These are phyloP conservation scores for Glycyrrhiza uralensis DNA, from an alignment of 306 rosid species.

Conservation along the genomic window DNA sequence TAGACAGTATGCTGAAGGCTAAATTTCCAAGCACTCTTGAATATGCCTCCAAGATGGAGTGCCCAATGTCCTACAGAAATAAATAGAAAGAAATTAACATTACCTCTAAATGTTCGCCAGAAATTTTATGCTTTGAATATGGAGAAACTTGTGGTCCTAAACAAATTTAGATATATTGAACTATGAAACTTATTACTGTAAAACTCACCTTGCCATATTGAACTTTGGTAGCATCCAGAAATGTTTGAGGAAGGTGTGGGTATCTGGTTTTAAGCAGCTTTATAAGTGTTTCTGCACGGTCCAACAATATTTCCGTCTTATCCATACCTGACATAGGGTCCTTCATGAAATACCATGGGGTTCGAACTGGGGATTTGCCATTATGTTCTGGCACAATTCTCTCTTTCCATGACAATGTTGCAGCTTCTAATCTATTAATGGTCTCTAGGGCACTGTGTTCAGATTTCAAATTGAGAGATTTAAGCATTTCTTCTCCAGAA, in stretches of 20 bases:
- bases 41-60: slow-evolving; percentile 72
- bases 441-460: slow-evolving; percentile 66
- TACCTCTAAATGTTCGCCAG: not conserved
- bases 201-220: slow-evolving; percentile 78
- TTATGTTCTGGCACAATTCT: slow-evolving; percentile 47
- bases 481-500: slow-evolving; percentile 53
- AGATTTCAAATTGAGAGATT: slow-evolving; percentile 54
- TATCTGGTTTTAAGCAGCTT: slow-evolving; percentile 58
- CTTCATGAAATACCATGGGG: slow-evolving; percentile 72
- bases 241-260: slow-evolving; percentile 79
- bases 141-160: not conserved
- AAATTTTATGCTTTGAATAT: not conserved
- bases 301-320: slow-evolving; percentile 49
- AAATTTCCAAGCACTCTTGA: slow-evolving; percentile 77
- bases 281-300: slow-evolving; percentile 55
- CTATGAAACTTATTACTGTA: not conserved
- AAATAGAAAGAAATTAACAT: not conserved
- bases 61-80: slow-evolving; percentile 66
- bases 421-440: slow-evolving; percentile 75
- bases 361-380: slow-evolving; percentile 59
- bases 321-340: slow-evolving; percentile 56
- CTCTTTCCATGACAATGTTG: slow-evolving; percentile 69
- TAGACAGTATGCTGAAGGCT: slow-evolving; percentile 73
- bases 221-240: slow-evolving; percentile 75
- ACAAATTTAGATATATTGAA: too few relatives aligned